Evolutionary conservation across 2,329 filamentous ascomycete genomes (phyloP).

Genomic region (Tolypocladium amazonense): DNA sequence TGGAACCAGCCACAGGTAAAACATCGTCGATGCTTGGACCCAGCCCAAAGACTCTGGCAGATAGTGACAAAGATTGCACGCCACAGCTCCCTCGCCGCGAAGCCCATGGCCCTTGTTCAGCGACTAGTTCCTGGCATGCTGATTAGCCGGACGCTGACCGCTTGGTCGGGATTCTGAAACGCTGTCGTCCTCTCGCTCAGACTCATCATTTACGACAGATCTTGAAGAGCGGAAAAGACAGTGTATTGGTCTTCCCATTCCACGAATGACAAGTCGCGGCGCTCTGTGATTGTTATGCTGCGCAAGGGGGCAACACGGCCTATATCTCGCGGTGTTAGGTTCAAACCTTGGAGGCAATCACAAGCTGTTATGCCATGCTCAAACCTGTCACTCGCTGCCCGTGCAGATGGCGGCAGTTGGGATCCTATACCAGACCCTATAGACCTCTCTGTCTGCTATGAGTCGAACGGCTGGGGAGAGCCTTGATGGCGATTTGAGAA

Average conservation of each 20-base stretch:
- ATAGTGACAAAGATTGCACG: not conserved
- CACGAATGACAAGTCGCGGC: not conserved
- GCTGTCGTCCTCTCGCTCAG: not conserved
- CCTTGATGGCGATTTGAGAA: not conserved
- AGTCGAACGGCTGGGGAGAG: not conserved
- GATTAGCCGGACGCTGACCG: not conserved
- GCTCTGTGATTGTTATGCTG: not conserved
- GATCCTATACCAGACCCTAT: not conserved
- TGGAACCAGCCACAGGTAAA: not conserved
- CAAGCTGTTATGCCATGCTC: not conserved
- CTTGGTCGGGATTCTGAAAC: not conserved
- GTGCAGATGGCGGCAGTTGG: not conserved
- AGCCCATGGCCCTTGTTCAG: not conserved
- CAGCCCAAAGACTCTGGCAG: not conserved
- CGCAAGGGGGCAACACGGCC: not conserved
- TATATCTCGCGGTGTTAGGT: not conserved
- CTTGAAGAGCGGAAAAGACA: not conserved
- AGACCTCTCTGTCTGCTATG: not conserved
- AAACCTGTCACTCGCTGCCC: not conserved
- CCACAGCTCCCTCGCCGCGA: no score
- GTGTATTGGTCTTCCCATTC: not conserved
- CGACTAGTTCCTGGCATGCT: not conserved
- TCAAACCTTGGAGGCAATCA: not conserved
- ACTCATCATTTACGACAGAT: not conserved
- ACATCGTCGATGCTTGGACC: not conserved